These are phyloP conservation scores for Ajuga chamaepitys DNA, from an alignment of 257 asterid genomes.

Conservation along the genomic window DNA sequence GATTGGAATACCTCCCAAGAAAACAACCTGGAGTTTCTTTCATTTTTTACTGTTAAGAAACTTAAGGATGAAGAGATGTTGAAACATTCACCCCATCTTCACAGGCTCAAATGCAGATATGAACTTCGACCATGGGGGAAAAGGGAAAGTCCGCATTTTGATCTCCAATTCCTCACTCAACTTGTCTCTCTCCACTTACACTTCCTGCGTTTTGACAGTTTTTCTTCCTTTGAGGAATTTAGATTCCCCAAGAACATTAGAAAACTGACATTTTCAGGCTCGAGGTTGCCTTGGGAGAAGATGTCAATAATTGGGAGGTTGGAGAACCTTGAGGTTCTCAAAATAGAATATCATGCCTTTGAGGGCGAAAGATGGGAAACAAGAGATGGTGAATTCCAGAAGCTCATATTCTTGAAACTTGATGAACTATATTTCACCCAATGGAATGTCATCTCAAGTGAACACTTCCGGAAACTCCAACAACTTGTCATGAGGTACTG, in stretches of 20 bases:
- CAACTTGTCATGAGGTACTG: too few species aligned
- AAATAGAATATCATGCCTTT: background rate
- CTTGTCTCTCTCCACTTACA: background rate
- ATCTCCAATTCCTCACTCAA: background rate
- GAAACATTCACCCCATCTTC: conserved; percentile 9
- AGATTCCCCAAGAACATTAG: conserved; percentile 8
- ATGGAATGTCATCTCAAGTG: background rate
- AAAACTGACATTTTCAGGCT: conserved; percentile 5
- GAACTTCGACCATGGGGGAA: too few species aligned
- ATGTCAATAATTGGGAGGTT: conserved; percentile 10
- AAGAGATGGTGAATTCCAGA: conserved; percentile 13
- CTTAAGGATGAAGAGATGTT: conserved; percentile 6
- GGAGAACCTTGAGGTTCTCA: conserved; percentile 10
- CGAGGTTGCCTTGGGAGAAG: background rate
- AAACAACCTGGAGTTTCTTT: conserved; percentile 8
- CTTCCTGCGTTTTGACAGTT: too few species aligned
- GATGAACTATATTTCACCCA: background rate
- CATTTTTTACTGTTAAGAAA: background rate
- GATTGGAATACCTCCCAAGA: background rate
- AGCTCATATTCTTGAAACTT: conserved; percentile 12
- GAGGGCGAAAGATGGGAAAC: conserved; percentile 11
- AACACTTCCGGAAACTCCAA: too few species aligned
- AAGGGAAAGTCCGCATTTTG: background rate
- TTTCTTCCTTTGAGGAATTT: too few species aligned
- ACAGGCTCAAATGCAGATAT: background rate